A percentile compares a stretch with the other conserved stretches of the same genome.
Evolutionary conservation across 495 filamentous ascomycete genomes (phyloP).

Genomic region (Tuber borchii): DNA sequence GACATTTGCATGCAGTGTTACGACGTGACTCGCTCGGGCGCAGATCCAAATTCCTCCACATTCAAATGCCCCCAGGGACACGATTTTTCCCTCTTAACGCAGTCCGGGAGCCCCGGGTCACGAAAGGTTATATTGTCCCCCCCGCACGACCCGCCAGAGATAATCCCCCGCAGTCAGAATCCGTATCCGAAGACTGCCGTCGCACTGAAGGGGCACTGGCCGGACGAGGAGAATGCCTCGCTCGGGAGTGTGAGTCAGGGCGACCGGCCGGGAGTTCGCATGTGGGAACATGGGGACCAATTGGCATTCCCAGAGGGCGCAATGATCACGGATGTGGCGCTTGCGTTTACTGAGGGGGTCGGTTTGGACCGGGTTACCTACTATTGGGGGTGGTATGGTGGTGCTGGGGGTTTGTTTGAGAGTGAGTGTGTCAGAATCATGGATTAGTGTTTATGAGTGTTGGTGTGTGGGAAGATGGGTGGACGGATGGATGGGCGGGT

Average conservation of each 20-base stretch:
- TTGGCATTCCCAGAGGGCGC: constrained; percentile 31
- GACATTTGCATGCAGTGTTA: constrained; percentile 34
- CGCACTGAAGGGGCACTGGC: constrained; percentile 35
- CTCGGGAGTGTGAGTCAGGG: constrained; percentile 3
- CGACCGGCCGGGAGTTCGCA: constrained; percentile 15
- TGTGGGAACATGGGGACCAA: constrained; percentile 24
- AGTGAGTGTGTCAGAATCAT: constrained; percentile 29
- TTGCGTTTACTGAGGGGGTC: constrained; percentile 32
- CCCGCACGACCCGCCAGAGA: constrained; percentile 19
- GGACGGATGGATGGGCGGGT: not conserved
- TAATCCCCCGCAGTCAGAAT: not conserved
- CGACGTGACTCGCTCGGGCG: not conserved
- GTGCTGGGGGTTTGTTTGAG: constrained; percentile 35
- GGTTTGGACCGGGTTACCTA: constrained; percentile 19
- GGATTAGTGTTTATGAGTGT: constrained; percentile 6
- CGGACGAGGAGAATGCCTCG: constrained; percentile 10
- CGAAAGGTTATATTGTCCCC: constrained; percentile 24
- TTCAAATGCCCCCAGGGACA: constrained; percentile 20
- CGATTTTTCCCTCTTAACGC: constrained; percentile 25
- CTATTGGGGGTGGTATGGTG: constrained; percentile 38
- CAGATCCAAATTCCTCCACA: not conserved
- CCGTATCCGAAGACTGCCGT: constrained; percentile 11
- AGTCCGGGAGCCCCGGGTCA: constrained; percentile 21
- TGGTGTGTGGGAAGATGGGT: not conserved
- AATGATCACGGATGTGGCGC: constrained; percentile 27